Base-by-base conservation (phyloP, 2,329 filamentous ascomycete genomes). In the Raffaelea ambrosiae region DNA sequence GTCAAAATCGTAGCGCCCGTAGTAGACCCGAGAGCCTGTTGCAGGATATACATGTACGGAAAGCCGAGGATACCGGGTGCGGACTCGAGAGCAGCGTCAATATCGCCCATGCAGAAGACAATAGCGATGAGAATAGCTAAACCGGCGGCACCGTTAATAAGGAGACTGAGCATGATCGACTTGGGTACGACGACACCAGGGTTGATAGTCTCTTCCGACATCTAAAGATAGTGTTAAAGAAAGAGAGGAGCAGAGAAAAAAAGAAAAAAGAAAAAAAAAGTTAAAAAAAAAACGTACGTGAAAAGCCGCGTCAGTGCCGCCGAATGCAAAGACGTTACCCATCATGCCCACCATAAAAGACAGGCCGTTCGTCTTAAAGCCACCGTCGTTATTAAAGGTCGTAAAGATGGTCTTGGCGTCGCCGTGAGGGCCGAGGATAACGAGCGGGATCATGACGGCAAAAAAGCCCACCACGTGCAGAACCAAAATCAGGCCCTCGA, bases 31-130 rank as follows among this genome's bases (percentile, higher is more conserved):
- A 74, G 73, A 2, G 70, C 70, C 33, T 76, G 68, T 51, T 67
- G 67, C 49, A 80, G 80, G 20, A 81, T 69, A 44, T 78, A 67
- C 55, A 83, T 80, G 52, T 80, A 79, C 0, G 80, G 77, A 43
- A 38, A 38, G 35, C 35, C 35, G 13, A n/a, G 35, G 13, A 75
- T 77, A 1, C 69, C 69, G 0, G 74, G 76, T 0, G 66, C 64
- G 0, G 67, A 69, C 18, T 51, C 42, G 47, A 58, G 38, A 16
- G 54, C 45, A 29, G 39, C 48, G 3, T 49, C 29, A 4, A 55
- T 29, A 18, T 66, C 55, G 48, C 64, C 59, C 20, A 68, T 44
- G 3, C 60, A 61, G 48, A 68, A 69, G 40, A 59, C 56, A 38
- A 68, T 57, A 0, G 66, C 65, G 46, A 70, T 57, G 16, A 63